These are phyloP conservation scores for Ogataea thermomethanolica DNA, from an alignment of 805 yeast species.

Conservation along the genomic window DNA sequence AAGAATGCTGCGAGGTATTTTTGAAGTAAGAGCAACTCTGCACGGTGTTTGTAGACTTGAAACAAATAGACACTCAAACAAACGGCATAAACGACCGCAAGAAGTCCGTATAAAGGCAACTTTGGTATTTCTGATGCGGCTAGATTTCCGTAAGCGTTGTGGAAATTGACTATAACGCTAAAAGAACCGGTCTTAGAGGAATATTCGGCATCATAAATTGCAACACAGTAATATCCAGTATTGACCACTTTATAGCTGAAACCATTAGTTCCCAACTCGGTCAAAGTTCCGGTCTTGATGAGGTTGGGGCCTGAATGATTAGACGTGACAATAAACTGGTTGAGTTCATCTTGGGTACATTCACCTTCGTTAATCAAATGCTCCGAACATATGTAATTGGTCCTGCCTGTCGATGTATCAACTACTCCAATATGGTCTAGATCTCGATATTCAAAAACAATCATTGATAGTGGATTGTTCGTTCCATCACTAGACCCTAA, in stretches of 20 bases:
- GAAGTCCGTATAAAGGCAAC: constrained; percentile 80
- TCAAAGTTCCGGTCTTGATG: constrained; percentile 54
- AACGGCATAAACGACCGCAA: constrained; percentile 79
- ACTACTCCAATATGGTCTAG: constrained; percentile 59
- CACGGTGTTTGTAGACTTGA: constrained; percentile 78
- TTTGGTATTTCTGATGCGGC: constrained; percentile 91
- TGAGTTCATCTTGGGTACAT: constrained; percentile 54
- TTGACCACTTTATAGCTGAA: constrained; percentile 59
- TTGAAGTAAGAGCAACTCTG: constrained; percentile 86
- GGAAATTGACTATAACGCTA: constrained; percentile 71
- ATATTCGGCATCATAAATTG: constrained; percentile 51
- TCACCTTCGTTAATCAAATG: constrained; percentile 50
- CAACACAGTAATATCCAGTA: constrained; percentile 92
- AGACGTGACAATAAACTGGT: constrained; percentile 58
- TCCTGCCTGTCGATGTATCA: constrained; percentile 38
- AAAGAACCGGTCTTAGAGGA: constrained; percentile 38
- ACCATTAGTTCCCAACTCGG: constrained; percentile 55
- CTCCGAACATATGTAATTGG: constrained; percentile 73
- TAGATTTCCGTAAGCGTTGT: constrained; percentile 87
- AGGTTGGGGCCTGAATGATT: constrained; percentile 43
- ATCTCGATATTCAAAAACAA: constrained; percentile 83
- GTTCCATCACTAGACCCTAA: constrained; percentile 33
- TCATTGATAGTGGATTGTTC: constrained; percentile 52
- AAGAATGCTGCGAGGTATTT: constrained; percentile 85
- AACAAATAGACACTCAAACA: constrained; percentile 80